Percentiles rank a stretch among this genome's conserved stretches.
phyloP scores from a whole-genome alignment of 202 grass and related monocot species.

The Saccharum hybrid region DNA sequence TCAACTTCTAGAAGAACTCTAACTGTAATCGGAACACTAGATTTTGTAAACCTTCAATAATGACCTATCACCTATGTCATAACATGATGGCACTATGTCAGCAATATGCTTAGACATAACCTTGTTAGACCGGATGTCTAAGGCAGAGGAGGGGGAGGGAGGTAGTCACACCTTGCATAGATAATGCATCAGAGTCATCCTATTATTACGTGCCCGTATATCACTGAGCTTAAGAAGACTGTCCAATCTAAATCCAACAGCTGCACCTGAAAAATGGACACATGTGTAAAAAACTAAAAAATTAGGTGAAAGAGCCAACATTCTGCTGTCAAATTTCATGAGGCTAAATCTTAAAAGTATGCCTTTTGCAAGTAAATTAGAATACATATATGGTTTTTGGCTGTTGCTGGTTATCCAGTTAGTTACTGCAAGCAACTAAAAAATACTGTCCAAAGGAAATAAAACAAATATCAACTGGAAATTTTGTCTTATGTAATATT shows the following conservation, averaged over 20 bases:
- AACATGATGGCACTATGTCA: background rate
- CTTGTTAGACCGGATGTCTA: constrained; percentile 11
- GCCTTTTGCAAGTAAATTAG: background rate
- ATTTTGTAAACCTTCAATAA: constrained; percentile 28
- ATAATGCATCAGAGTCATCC: constrained; percentile 97
- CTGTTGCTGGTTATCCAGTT: constrained; percentile 6
- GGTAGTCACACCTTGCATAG: constrained; percentile 58
- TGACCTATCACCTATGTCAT: constrained; percentile 7
- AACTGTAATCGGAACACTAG: background rate
- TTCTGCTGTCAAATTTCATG: constrained; percentile 2
- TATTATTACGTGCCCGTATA: constrained; percentile 85
- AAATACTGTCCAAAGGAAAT: constrained; percentile 24
- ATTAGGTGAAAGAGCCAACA: constrained; percentile 12
- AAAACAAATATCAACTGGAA: constrained; percentile 10
- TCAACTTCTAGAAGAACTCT: constrained; percentile 4
- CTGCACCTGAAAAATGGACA: constrained; percentile 68
- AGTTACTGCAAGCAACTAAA: background rate
- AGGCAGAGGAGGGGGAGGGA: background rate
- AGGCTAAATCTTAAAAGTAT: background rate
- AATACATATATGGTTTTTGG: background rate
- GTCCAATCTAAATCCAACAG: constrained; percentile 96
- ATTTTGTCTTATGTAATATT: constrained; percentile 1
- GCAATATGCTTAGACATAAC: background rate
- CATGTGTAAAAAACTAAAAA: background rate
- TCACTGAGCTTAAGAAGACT: constrained; percentile 96